Percentiles rank a stretch among this genome's conserved stretches.
phyloP scores from a whole-genome alignment of 495 filamentous ascomycete genomes.

The Friedmanniomyces simplex region DNA sequence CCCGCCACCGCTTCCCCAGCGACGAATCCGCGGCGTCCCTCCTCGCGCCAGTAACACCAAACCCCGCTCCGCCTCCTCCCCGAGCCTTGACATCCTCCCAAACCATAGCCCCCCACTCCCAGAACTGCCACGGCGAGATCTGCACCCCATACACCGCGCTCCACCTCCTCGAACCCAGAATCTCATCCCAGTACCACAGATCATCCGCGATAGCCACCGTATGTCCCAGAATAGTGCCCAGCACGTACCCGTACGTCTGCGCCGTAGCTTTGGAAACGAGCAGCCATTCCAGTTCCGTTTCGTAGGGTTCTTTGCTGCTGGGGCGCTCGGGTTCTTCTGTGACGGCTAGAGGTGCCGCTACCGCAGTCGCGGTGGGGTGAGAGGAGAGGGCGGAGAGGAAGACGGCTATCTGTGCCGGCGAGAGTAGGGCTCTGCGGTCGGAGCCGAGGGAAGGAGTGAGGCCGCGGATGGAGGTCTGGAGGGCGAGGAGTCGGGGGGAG shows the following conservation, averaged over 20 bases:
- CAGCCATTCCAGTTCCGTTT: slow-evolving; percentile 76
- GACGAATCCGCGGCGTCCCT: slow-evolving; percentile 10
- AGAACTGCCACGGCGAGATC: slow-evolving; percentile 63
- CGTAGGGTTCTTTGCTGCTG: slow-evolving; percentile 36
- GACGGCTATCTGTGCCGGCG: slow-evolving; percentile 1
- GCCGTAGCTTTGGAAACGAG: slow-evolving; percentile 75
- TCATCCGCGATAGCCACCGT: slow-evolving; percentile 74
- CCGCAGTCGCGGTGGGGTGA: neutral
- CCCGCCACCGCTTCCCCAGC: slow-evolving; percentile 47
- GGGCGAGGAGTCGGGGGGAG: slow-evolving; percentile 1
- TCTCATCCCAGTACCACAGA: slow-evolving; percentile 85
- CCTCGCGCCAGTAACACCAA: slow-evolving; percentile 25
- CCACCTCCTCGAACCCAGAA: slow-evolving; percentile 59
- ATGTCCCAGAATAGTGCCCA: slow-evolving; percentile 64
- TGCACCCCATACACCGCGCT: slow-evolving; percentile 72
- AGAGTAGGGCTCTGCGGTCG: slow-evolving; percentile 4
- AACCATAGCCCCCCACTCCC: slow-evolving; percentile 52
- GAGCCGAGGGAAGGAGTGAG: slow-evolving; percentile 18
- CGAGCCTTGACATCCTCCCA: slow-evolving; percentile 44
- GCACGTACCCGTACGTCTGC: slow-evolving; percentile 67
- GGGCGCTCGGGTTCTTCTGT: slow-evolving; percentile 3
- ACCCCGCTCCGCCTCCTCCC: slow-evolving; percentile 35
- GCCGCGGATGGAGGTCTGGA: slow-evolving; percentile 16
- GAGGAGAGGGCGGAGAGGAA: slow-evolving; percentile 8
- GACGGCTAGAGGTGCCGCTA: slow-evolving; percentile 17